Evolutionary conservation across 345 rosid species (phyloP).

Genomic region (Punica granatum): DNA sequence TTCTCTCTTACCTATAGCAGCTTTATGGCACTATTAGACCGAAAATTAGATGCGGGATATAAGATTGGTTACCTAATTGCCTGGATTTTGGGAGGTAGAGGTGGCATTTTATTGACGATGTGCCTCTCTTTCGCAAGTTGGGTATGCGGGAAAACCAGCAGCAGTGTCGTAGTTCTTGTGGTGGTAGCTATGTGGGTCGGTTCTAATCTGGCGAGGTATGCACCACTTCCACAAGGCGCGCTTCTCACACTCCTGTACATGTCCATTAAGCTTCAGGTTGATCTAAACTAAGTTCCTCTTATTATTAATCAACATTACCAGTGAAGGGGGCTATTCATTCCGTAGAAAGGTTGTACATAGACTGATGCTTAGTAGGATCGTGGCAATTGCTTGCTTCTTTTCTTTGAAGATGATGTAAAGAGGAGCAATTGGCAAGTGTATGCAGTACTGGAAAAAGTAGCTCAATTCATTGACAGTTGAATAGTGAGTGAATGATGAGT

Average conservation of each 20-base stretch:
- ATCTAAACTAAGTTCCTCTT: slow-evolving; percentile 27
- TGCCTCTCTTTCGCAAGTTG: slow-evolving; percentile 78
- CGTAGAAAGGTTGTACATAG: not conserved
- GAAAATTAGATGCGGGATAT: slow-evolving; percentile 70
- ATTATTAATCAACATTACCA: not conserved
- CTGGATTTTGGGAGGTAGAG: slow-evolving; percentile 71
- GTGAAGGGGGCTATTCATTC: not conserved
- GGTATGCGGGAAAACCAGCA: slow-evolving; percentile 85
- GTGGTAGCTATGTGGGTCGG: slow-evolving; percentile 78
- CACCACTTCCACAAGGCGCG: slow-evolving; percentile 84
- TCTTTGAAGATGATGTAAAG: not conserved
- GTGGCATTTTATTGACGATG: slow-evolving; percentile 58
- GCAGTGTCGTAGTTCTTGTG: slow-evolving; percentile 54
- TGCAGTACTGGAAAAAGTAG: not conserved
- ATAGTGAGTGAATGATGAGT: too few species aligned
- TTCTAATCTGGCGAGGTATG: slow-evolving; percentile 65
- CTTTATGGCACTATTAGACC: slow-evolving; percentile 54
- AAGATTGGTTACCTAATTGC: slow-evolving; percentile 73
- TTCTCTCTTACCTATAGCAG: slow-evolving; percentile 63
- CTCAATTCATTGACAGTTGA: too few species aligned
- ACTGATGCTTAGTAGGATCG: not conserved
- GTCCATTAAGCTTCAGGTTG: slow-evolving; percentile 82
- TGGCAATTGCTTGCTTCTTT: not conserved
- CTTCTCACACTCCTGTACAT: slow-evolving; percentile 69
- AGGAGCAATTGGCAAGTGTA: not conserved